A percentile compares a stretch with the other conserved stretches of the same genome.
These are phyloP conservation scores for Nakazawaea populi DNA, from an alignment of 805 yeast genomes.

Conservation along the genomic window DNA sequence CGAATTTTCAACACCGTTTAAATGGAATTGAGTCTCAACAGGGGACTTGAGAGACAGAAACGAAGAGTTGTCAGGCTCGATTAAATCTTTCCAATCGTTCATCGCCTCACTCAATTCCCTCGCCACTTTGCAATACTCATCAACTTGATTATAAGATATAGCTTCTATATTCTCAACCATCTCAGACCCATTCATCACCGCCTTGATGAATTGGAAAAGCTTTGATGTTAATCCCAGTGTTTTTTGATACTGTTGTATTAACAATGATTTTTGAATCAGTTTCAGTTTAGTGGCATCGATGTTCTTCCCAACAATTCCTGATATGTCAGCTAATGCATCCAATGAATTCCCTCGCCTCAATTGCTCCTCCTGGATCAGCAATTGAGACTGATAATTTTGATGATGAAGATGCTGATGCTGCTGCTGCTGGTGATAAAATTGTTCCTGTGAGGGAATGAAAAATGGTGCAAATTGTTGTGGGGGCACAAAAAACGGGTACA, in stretches of 20 bases:
- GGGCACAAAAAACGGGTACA: not conserved
- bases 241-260: not conserved
- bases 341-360: not conserved
- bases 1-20: not conserved
- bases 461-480: constrained; percentile 2
- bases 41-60: not conserved
- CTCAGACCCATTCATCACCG: not conserved
- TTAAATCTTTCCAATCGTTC: constrained; percentile 2
- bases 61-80: not conserved
- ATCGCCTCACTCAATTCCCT: not conserved
- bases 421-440: no score
- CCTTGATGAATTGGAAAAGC: not conserved
- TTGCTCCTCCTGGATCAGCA: not conserved
- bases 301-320: not conserved
- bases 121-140: not conserved
- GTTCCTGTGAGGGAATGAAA: not conserved
- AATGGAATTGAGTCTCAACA: not conserved
- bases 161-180: not conserved
- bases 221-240: not conserved
- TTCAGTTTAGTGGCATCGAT: not conserved
- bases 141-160: not conserved
- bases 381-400: no score
- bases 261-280: not conserved
- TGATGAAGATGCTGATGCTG: no score
- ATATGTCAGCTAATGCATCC: not conserved